Conservation (phyloP, 176 grass and related monocot genomes). For the Aegilops bicornis region DNA sequence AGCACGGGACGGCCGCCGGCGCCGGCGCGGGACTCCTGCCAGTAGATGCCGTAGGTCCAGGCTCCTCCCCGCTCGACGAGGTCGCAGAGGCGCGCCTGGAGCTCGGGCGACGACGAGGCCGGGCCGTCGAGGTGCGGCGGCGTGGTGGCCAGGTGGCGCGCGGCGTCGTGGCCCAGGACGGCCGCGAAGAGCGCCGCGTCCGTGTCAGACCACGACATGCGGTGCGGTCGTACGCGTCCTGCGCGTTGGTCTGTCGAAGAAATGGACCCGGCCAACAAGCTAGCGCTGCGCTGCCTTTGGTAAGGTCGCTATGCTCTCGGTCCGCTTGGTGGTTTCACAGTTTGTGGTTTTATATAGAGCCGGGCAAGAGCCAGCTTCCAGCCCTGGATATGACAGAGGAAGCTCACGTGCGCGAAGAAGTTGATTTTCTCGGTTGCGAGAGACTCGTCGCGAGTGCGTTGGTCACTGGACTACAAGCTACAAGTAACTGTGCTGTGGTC, state of each 20-base stretch:
- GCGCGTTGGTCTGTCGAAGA: background rate
- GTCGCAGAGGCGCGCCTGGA: constrained; percentile 59
- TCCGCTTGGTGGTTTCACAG: background rate
- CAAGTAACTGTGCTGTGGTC: no score
- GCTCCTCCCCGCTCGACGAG: constrained; percentile 52
- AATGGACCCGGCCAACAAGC: background rate
- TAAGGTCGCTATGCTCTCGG: background rate
- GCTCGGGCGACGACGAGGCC: constrained; percentile 24
- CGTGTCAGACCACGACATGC: constrained; percentile 65
- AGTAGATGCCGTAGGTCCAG: constrained; percentile 86
- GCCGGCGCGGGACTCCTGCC: constrained; percentile 64
- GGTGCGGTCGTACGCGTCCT: background rate
- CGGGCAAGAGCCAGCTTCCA: background rate
- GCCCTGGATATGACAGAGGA: background rate
- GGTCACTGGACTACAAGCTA: background rate
- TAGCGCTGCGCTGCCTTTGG: background rate
- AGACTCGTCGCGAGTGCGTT: background rate
- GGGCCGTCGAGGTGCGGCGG: constrained; percentile 54
- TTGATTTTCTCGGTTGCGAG: background rate
- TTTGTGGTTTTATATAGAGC: constrained; percentile 12
- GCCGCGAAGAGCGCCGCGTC: constrained; percentile 58
- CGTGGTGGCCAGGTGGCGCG: constrained; percentile 57
- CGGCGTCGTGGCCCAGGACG: constrained; percentile 68
- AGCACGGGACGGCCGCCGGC: constrained; percentile 41
- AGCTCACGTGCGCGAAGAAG: background rate